Evolutionary conservation across 176 grass and related monocot species (phyloP), one percentile per base, ranked within the genome.

Genomic region (Aegilops tauschii): DNA sequence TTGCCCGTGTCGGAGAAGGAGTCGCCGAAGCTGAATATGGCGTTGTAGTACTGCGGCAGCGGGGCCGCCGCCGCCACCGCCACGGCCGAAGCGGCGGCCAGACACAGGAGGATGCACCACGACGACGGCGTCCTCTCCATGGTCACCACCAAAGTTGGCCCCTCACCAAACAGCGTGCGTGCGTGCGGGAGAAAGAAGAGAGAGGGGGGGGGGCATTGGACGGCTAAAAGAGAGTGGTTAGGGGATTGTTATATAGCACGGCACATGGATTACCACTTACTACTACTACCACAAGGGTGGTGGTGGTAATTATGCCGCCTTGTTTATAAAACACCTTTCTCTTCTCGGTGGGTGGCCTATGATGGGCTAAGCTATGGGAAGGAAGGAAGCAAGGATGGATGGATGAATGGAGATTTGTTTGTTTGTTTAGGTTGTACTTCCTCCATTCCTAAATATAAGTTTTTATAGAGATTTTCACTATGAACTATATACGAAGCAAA

Each of bases 1-100:
- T 95, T 95, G 65, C 93, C 93, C 10, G 93, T 95, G 80, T 95
- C 93, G 6, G 93, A 89, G 89, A 91, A 93, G 9, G 95, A 97
- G 87, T 97, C 95, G 34, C 95, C 95, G 80, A 97, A 97, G 86
- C 91, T 95, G 81, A 97, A 97, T 27, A 97, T 93, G 12, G 95
- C 90, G 69, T 90, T 90, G 85, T 97, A 97, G 72, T 90, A 90
- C 74, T 68, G 79, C 78, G 71, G 82, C 71, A 91, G 47, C 25
- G 82, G 25, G 21, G 85, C 86, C 6, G 32, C 84, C 6, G 32
- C 84, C 14, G 13, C 66, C 44, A 27, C 66, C 23, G 23, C 23
- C 44, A 70, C 8, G 3, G 23, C 31, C 1, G n/a, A 50, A 1
- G 27, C 27, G 10, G 11, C 44, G 34, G 58, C 30, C 12, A 85